These are phyloP conservation scores for Colletotrichum lentis DNA, from an alignment of 2,329 filamentous ascomycete genomes.

Conservation along the genomic window DNA sequence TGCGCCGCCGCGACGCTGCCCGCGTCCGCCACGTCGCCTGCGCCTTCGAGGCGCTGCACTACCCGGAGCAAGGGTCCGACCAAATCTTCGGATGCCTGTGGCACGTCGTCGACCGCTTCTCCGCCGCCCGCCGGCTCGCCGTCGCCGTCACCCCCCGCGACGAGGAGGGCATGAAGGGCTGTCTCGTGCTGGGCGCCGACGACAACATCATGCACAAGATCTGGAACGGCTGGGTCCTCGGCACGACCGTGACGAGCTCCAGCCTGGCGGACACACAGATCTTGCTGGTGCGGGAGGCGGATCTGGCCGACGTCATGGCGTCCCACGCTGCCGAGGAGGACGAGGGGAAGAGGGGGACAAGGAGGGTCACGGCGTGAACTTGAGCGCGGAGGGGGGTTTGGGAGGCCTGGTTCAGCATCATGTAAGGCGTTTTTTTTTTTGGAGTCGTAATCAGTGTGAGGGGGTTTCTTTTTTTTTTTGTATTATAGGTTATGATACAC, in stretches of 20 bases:
- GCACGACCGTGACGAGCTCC: conserved; percentile 51
- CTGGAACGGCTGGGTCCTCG: conserved; percentile 57
- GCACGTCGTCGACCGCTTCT: conserved; percentile 58
- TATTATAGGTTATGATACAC: conserved; percentile 14
- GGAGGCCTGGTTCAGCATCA: not conserved
- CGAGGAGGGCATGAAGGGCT: conserved; percentile 44
- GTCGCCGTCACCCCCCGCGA: conserved; percentile 54
- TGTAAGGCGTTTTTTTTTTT: not conserved
- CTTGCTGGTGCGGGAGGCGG: conserved; percentile 54
- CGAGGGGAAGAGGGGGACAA: not conserved
- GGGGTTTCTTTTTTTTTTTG: not conserved
- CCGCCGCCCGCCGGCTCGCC: conserved; percentile 48
- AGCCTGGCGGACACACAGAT: conserved; percentile 55
- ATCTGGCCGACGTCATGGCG: conserved; percentile 49
- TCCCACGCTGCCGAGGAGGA: conserved; percentile 28
- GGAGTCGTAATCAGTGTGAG: not conserved
- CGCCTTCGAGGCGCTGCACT: conserved; percentile 55
- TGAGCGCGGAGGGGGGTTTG: not conserved
- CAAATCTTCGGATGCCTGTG: conserved; percentile 59
- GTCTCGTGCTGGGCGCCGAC: conserved; percentile 43
- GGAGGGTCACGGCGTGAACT: not conserved
- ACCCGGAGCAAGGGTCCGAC: conserved; percentile 53
- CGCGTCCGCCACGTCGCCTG: conserved; percentile 56
- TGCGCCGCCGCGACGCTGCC: conserved; percentile 52
- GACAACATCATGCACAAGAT: conserved; percentile 57